Percentiles rank a stretch among this genome's conserved stretches.
These are phyloP conservation scores for Rhizodiscina lignyota DNA, from an alignment of 495 filamentous ascomycete species.

Conservation along the genomic window DNA sequence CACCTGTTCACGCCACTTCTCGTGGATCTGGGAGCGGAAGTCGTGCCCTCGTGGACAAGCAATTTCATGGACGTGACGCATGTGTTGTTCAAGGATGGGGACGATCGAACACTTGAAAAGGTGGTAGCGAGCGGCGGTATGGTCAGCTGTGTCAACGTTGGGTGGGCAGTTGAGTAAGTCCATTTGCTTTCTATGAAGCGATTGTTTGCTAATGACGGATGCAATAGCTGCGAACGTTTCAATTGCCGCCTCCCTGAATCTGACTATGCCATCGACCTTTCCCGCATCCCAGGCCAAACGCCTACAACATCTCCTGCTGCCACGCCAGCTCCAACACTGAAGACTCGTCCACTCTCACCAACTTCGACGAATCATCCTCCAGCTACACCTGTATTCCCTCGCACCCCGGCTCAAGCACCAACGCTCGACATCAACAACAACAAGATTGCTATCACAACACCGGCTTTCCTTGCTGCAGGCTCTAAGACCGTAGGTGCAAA, in stretches of 20 bases:
- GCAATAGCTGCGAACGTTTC: slow-evolving; percentile 9
- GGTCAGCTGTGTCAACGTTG: slow-evolving; percentile 27
- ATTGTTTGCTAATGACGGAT: background rate
- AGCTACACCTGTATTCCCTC: background rate
- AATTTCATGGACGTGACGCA: slow-evolving; percentile 75
- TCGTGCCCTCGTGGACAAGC: slow-evolving; percentile 57
- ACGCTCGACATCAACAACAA: too few relatives aligned
- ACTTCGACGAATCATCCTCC: background rate
- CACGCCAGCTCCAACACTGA: background rate
- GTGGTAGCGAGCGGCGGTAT: slow-evolving; percentile 56
- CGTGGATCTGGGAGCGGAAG: slow-evolving; percentile 69
- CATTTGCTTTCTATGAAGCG: background rate
- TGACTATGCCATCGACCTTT: slow-evolving; percentile 8
- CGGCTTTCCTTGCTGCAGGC: background rate
- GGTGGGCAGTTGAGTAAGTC: slow-evolving; percentile 12
- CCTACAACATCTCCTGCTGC: slow-evolving; percentile 1
- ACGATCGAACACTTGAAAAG: slow-evolving; percentile 73
- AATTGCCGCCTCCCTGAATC: slow-evolving; percentile 9
- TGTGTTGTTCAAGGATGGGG: slow-evolving; percentile 89
- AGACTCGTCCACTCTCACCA: too few relatives aligned
- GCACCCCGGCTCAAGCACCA: background rate
- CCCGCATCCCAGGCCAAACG: slow-evolving; percentile 1
- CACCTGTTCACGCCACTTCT: slow-evolving; percentile 70
- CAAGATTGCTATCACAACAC: background rate
- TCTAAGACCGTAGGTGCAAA: background rate